These are phyloP conservation scores for Solanum hybrid DNA, from an alignment of 305 asterid genomes.

Conservation along the genomic window DNA sequence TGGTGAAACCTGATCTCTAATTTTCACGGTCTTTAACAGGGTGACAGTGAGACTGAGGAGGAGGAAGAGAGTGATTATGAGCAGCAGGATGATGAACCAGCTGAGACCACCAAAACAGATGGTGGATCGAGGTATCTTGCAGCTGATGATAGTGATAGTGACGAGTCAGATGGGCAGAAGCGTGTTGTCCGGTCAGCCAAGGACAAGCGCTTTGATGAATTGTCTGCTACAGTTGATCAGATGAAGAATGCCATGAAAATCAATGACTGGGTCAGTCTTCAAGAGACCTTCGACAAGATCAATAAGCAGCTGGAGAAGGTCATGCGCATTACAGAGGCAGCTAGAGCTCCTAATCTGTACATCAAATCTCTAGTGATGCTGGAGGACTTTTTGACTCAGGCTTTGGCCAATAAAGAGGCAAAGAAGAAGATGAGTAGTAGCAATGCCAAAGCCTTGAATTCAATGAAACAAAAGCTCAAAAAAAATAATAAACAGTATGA, in stretches of 20 bases:
- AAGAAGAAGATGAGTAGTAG: slow-evolving; percentile 96
- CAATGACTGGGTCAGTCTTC: slow-evolving; percentile 85
- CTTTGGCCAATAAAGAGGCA: slow-evolving; percentile 81
- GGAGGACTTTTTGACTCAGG: slow-evolving; percentile 75
- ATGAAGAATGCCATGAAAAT: slow-evolving; percentile 90
- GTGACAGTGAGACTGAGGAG: slow-evolving; percentile 63
- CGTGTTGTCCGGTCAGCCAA: slow-evolving; percentile 69
- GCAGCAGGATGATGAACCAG: slow-evolving; percentile 27
- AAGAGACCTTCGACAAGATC: slow-evolving; percentile 85
- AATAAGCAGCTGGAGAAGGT: slow-evolving; percentile 83
- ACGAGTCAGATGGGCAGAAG: slow-evolving; percentile 46
- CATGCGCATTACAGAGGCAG: slow-evolving; percentile 62
- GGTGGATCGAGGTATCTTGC: slow-evolving; percentile 34
- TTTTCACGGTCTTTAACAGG: slow-evolving; percentile 19
- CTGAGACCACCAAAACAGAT: slow-evolving; percentile 18
- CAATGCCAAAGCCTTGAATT: slow-evolving; percentile 87
- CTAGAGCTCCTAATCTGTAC: slow-evolving; percentile 58
- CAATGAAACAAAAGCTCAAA: slow-evolving; percentile 90
- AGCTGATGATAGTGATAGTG: slow-evolving; percentile 44
- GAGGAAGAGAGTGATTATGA: slow-evolving; percentile 43
- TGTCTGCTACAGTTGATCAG: slow-evolving; percentile 74
- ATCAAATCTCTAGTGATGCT: slow-evolving; percentile 76
- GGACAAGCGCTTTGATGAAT: slow-evolving; percentile 82
- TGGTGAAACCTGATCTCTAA: neutral
- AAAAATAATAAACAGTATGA: slow-evolving; percentile 77